Evolutionary conservation across 768 basidiomycete genomes (phyloP).

Genomic region (Holtermannia corniformis): DNA sequence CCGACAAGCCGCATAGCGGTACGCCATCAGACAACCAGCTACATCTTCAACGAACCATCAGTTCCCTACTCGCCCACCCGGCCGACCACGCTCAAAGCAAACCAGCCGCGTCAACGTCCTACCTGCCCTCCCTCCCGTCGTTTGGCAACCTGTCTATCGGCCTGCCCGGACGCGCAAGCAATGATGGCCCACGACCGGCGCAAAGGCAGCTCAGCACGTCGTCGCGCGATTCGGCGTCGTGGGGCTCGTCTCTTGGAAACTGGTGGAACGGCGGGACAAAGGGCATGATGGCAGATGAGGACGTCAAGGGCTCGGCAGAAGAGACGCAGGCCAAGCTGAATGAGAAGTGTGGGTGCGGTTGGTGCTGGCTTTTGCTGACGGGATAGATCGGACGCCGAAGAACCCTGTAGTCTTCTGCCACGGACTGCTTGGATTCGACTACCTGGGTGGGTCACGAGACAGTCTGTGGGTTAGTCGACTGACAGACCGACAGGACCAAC

Average conservation of each 20-base stretch:
- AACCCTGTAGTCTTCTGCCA: conserved; percentile 93
- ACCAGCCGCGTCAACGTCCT: neutral
- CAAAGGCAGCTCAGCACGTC: neutral
- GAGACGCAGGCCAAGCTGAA: conserved; percentile 47
- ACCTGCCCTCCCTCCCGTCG: neutral
- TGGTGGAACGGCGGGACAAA: conserved; percentile 44
- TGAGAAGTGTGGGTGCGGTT: conserved; percentile 53
- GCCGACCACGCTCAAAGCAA: neutral
- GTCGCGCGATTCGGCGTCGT: neutral
- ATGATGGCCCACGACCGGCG: neutral
- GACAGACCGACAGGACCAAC: conserved; percentile 32
- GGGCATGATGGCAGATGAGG: conserved; percentile 50
- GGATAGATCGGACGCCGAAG: conserved; percentile 60
- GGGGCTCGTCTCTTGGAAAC: neutral
- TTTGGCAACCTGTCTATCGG: neutral
- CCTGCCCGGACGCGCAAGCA: neutral
- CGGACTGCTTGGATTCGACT: conserved; percentile 56
- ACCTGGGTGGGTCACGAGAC: conserved; percentile 17
- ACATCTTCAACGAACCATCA: conserved; percentile 33
- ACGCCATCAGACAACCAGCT: conserved; percentile 12
- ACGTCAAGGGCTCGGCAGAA: conserved; percentile 48
- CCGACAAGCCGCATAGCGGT: neutral
- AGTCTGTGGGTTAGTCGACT: conserved; percentile 9
- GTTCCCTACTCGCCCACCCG: conserved; percentile 11
- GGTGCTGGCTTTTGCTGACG: conserved; percentile 3